phyloP scores from a whole-genome alignment of 2,329 filamentous ascomycete species.

The Graphilbum sp. region DNA sequence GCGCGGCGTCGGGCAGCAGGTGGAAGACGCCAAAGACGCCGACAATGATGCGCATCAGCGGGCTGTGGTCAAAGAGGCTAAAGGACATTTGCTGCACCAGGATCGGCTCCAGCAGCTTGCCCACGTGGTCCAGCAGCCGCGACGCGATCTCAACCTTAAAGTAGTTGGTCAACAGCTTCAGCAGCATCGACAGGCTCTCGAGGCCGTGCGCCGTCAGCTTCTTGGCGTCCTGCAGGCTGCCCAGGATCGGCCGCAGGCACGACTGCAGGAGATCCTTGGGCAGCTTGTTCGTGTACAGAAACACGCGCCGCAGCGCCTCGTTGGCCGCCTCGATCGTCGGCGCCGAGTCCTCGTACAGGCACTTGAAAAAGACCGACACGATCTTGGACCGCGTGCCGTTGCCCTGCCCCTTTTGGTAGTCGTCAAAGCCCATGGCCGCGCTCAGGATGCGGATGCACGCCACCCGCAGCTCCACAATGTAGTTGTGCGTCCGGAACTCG shows the following conservation, averaged over 20 bases:
- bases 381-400: constrained; percentile 55
- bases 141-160: constrained; percentile 98
- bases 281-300: constrained; percentile 77
- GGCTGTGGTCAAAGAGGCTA: constrained; percentile 82
- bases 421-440: constrained; percentile 82
- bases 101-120: constrained; percentile 67
- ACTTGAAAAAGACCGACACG: constrained; percentile 95
- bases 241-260: constrained; percentile 83
- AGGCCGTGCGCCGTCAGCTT: constrained; percentile 76
- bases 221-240: constrained; percentile 88
- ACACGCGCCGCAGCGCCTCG: constrained; percentile 70
- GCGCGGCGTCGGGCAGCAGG: constrained; percentile 77
- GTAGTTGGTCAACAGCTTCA: constrained; percentile 90
- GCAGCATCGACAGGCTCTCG: constrained; percentile 74
- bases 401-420: constrained; percentile 64
- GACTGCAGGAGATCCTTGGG: constrained; percentile 93
- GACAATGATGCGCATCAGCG: constrained; percentile 84
- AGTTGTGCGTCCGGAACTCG: constrained; percentile 89
- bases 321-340: constrained; percentile 91
- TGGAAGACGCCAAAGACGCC: constrained; percentile 96
- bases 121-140: constrained; percentile 84
- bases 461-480: constrained; percentile 80
- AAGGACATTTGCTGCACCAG: constrained; percentile 84
- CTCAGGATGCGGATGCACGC: constrained; percentile 87
- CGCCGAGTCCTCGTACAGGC: constrained; percentile 79